Percentiles rank a stretch among this genome's conserved stretches.
Evolutionary conservation across 805 yeast species (phyloP).

Genomic region (Candida golubevii): DNA sequence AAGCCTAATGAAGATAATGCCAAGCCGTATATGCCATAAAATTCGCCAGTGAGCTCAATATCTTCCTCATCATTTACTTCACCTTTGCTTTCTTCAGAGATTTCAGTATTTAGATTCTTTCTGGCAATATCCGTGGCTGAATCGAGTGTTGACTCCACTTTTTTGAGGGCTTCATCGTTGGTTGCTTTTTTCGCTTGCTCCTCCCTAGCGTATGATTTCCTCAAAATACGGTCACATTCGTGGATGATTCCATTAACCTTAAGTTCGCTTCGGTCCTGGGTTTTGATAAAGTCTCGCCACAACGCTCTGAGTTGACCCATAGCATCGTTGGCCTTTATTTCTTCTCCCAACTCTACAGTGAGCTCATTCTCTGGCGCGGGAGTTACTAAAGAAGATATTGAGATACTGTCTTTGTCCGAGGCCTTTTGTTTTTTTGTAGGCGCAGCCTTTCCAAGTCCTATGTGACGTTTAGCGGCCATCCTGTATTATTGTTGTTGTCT

Average conservation of each 20-base stretch:
- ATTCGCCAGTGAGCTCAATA: slow-evolving; percentile 39
- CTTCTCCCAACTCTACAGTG: slow-evolving; percentile 63
- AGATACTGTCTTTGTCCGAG: not conserved
- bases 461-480: slow-evolving; percentile 29
- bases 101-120: not conserved
- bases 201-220: slow-evolving; percentile 30
- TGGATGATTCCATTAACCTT: slow-evolving; percentile 83
- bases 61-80: slow-evolving; percentile 8
- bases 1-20: slow-evolving; percentile 63
- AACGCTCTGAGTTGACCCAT: slow-evolving; percentile 70
- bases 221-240: slow-evolving; percentile 78
- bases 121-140: not conserved
- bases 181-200: slow-evolving; percentile 1
- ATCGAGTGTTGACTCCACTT: not conserved
- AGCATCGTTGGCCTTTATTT: slow-evolving; percentile 72
- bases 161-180: not conserved
- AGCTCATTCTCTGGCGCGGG: slow-evolving; percentile 23
- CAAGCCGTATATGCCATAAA: slow-evolving; percentile 70
- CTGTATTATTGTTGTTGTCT: not conserved
- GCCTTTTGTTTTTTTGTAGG: slow-evolving; percentile 24
- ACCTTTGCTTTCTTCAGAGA: not conserved
- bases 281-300: slow-evolving; percentile 57
- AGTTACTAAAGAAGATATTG: not conserved
- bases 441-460: slow-evolving; percentile 36
- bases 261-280: slow-evolving; percentile 58